Base-by-base conservation (phyloP, 257 asterid genomes). In the Mitragyna speciosa region DNA sequence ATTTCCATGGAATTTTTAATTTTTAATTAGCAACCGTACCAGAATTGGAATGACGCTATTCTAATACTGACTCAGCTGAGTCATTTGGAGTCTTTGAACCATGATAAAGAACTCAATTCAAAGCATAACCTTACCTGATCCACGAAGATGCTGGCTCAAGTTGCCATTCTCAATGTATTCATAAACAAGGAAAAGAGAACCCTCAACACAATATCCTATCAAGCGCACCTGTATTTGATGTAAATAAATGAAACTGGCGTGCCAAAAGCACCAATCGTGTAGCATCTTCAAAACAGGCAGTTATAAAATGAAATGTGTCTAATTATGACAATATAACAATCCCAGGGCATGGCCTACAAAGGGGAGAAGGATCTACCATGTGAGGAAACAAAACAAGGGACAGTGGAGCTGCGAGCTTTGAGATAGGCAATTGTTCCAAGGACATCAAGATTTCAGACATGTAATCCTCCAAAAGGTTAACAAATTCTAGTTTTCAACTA, bases 141-240 rank as follows among this genome's bases (percentile, higher is more conserved):
- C 94, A 65, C 96, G 93, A 75, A 95, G 91, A 90, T 95, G 98
- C 78, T 95, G 87, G 59, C 98, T 90, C 88, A 95, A 83, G 91
- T 95, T 90, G 59, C 99, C 99, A 76, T 93, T 95, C 81, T 93
- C 97, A 72, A 95, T 88, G 84, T 70, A 95, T 85, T 95, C 98
- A 79, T 95, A 95, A 30, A 95, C 99, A 81, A 95, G 97, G 85
- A 95, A 95, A 79, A 95, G 98, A 76, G 98, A 93, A 78, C 98
- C 98, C 89, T 95, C 97, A 15, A 91, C 94, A 73, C 99, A 93
- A 70, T 87, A 95, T 79, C 99, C 99, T 82, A 95, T 92, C 92
- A 95, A 89, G 72, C 98, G 98, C 85, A 95, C 99, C 99, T 95
- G 86, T 85, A 82, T 72, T 78, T 78, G 63, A 82, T 75, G 79